A percentile compares a stretch with the other conserved stretches of the same genome.
Conservation (phyloP, 257 asterid species). For the Datura wrightii region DNA sequence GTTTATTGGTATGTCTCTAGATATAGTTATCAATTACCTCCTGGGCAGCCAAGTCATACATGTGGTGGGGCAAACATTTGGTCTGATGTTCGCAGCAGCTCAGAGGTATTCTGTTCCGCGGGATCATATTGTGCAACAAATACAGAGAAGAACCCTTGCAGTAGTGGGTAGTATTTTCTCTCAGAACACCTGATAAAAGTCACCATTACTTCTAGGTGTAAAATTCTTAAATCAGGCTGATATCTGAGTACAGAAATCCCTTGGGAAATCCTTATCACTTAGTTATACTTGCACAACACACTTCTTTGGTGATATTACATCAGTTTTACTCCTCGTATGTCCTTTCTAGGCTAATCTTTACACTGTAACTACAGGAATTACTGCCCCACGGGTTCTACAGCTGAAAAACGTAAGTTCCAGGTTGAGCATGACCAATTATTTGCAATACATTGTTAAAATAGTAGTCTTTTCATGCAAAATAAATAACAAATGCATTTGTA, state of each 20-base stretch:
- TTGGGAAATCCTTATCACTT: background rate
- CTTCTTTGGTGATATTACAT: conserved; percentile 3
- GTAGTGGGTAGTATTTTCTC: conserved; percentile 65
- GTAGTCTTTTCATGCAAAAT: background rate
- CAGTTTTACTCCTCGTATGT: background rate
- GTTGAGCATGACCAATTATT: conserved; percentile 17
- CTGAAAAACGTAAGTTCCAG: conserved; percentile 49
- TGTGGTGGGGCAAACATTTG: conserved; percentile 97
- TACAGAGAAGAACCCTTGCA: conserved; percentile 67
- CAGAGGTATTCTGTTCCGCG: conserved; percentile 83
- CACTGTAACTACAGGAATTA: conserved; percentile 46
- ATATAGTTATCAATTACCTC: conserved; percentile 92
- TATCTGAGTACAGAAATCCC: background rate
- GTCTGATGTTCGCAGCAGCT: conserved; percentile 76
- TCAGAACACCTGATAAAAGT: conserved; percentile 32
- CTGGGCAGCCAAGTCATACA: conserved; percentile 73
- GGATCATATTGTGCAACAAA: conserved; percentile 89
- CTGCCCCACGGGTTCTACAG: conserved; percentile 53
- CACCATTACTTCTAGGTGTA: conserved; percentile 8
- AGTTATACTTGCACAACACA: conserved; percentile 4
- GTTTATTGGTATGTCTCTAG: conserved; percentile 45
- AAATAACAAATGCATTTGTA: conserved; percentile 8
- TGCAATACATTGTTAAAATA: background rate
- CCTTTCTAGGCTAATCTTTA: conserved; percentile 24
- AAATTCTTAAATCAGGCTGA: conserved; percentile 16